Conservation (phyloP, 2,329 filamentous ascomycete species). For the Calonectria hongkongensis region DNA sequence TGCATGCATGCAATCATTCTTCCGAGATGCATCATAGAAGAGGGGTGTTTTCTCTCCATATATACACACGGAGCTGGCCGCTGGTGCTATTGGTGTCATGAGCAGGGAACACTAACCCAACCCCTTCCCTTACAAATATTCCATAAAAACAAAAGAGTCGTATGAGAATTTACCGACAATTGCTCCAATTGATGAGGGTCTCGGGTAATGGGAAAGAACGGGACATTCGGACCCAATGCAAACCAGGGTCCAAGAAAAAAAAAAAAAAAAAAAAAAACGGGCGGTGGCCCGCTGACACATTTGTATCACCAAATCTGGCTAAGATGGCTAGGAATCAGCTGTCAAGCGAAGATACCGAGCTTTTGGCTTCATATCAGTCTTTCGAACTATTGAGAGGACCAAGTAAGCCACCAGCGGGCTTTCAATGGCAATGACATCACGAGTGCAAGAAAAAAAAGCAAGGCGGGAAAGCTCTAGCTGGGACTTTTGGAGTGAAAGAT, state of each 20-base stretch:
- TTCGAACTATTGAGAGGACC: background rate
- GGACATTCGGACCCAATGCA: background rate
- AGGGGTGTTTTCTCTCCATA: constrained; percentile 16
- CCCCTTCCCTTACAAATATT: constrained; percentile 22
- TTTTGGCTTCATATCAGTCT: background rate
- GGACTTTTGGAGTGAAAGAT: constrained; percentile 17
- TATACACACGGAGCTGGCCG: constrained; percentile 31
- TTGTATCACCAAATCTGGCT: background rate
- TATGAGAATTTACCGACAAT: constrained; percentile 43
- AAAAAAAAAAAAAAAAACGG: background rate
- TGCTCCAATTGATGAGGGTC: constrained; percentile 12
- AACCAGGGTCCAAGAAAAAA: background rate
- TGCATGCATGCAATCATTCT: constrained; percentile 3
- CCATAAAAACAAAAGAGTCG: constrained; percentile 31
- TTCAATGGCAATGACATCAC: constrained; percentile 14
- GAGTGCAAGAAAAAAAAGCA: background rate
- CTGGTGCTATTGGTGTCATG: constrained; percentile 17
- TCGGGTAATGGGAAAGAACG: constrained; percentile 7
- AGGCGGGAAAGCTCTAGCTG: background rate
- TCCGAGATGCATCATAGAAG: constrained; percentile 2
- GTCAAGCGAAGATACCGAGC: background rate
- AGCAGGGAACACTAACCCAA: constrained; percentile 16
- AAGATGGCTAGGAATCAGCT: background rate
- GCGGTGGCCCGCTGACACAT: constrained; percentile 19
- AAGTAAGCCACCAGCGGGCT: background rate